Conservation (phyloP, 345 rosid genomes). For the Cardamine chenopodiifolia region DNA sequence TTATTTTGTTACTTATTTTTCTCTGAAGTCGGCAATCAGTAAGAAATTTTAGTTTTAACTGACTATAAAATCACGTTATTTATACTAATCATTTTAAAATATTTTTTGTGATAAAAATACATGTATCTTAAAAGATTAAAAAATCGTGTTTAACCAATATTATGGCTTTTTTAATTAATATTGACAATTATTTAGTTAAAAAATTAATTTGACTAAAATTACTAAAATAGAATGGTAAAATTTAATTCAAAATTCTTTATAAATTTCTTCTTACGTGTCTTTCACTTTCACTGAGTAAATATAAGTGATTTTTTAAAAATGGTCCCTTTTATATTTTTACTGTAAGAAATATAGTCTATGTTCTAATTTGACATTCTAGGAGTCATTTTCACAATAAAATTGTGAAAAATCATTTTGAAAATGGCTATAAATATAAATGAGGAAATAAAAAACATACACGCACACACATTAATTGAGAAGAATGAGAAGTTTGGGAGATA, state of each 20-base stretch:
- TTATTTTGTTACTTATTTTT: background rate
- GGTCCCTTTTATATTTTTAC: too few relatives aligned
- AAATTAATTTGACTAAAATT: too few relatives aligned
- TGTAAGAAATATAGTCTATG: too few relatives aligned
- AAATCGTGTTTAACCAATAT: background rate
- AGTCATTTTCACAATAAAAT: too few relatives aligned
- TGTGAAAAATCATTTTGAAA: too few relatives aligned
- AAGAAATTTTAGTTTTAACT: background rate
- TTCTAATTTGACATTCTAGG: too few relatives aligned
- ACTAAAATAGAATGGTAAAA: too few relatives aligned
- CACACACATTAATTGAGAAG: background rate
- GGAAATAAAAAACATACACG: background rate
- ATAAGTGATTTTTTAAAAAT: too few relatives aligned
- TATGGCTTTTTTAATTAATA: background rate
- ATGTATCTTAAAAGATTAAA: background rate
- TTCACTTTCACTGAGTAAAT: background rate
- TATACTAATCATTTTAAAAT: background rate
- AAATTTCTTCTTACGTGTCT: background rate
- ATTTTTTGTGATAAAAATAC: background rate
- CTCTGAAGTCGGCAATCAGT: background rate
- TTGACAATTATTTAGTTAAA: background rate
- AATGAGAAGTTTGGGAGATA: slow-evolving; percentile 13
- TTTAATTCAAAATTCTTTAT: too few relatives aligned
- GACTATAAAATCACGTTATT: background rate
- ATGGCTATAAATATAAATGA: background rate